Evolutionary conservation across 2,329 filamentous ascomycete species (phyloP), one percentile per base, ranked within the genome.

Genomic region (Allantophomopsis lycopodina): DNA sequence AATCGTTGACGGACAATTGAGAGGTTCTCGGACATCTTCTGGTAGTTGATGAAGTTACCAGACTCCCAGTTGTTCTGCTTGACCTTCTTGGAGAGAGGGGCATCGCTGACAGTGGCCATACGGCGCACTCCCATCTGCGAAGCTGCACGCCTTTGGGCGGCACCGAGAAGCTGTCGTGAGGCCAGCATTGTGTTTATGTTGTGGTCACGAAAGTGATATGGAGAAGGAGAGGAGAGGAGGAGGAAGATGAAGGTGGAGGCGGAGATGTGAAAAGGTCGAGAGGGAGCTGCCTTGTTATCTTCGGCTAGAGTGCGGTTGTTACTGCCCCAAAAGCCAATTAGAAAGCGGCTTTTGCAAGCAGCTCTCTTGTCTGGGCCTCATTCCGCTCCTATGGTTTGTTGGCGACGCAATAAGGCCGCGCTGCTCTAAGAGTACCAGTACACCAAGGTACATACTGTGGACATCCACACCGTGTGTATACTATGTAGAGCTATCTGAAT

Each of bases 21-120:
- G 45, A 98, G 76, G 75, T 94, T 96, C 71, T 96, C 88, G 55
- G 83, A 87, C 87, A 96, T 95, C 76, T 95, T 95, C 76, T 85
- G 87, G 64, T 98, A 98, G 76, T 95, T 94, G 74, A 96, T 94
- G 73, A 86, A 95, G 75, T 93, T 91, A 64, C 75, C 77, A 64
- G 87, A 83, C 68, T 98, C 91, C 73, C 79, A 86, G 69, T 86
- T 95, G 73, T 89, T 94, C 76, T 96, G 94, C 65, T 82, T 83
- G 63, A 98, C 91, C 82, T 95, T 94, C 69, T 79, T 79, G 69
- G 88, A 84, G 52, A 98, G 79, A 54, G 86, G 77, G 59, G 78
- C 79, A 66, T 94, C 85, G 55, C 77, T 73, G 58, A 87, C 82
- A 54, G 88, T 93, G 48, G 89, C 89, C 71, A 95, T 79, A 54